Base-by-base conservation (phyloP, 352 stramenopile genomes). In the Pythium periplocum region DNA sequence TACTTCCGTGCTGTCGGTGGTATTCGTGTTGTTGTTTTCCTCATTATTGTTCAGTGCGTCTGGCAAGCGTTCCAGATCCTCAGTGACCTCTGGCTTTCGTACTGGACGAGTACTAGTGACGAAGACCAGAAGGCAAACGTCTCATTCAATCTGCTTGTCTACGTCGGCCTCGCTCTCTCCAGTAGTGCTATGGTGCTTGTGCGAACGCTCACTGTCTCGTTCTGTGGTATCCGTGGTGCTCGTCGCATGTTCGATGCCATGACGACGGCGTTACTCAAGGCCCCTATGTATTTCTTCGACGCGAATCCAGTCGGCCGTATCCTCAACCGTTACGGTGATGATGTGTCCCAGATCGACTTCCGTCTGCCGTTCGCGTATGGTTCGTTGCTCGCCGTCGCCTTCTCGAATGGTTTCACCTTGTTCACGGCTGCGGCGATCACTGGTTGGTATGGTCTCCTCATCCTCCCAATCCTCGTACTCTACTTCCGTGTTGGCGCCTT, bases 241-340 rank as follows among this genome's bases (percentile, higher is more conserved):
- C 69, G 75, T 36, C 65, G 68, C 51, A 64, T 98, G 2, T 97
- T 98, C 62, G 66, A 97, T 51, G 65, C 82, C 38, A 71, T 98
- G 41, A 87, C 88, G 30, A 68, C 73, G 6, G 83, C 83, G 31
- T 86, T 98, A 35, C 64, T 98, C 33, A 64, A 75, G 31, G 92
- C 93, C 11, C 91, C 90, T n/a, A 83, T 98, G 62, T 61, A 78
- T 31, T 98, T 98, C 66, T 98, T 98, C 65, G 92, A 98, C 71
- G 90, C 86, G 6, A 97, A 93, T 57, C 89, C 87, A 0, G 53
- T 89, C 17, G 90, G 87, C 6, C 78, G 90, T 52, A 91, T 97
- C 39, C 69, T 98, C 17, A 97, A 95, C 47, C 72, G 92, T 31
- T 97, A 96, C 73, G 74, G 74, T 33, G 90, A 87, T 12, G 93